Percentiles rank a stretch among this genome's conserved stretches.
phyloP scores from a whole-genome alignment of 352 stramenopile genomes.

The Globisporangium radiosum region DNA sequence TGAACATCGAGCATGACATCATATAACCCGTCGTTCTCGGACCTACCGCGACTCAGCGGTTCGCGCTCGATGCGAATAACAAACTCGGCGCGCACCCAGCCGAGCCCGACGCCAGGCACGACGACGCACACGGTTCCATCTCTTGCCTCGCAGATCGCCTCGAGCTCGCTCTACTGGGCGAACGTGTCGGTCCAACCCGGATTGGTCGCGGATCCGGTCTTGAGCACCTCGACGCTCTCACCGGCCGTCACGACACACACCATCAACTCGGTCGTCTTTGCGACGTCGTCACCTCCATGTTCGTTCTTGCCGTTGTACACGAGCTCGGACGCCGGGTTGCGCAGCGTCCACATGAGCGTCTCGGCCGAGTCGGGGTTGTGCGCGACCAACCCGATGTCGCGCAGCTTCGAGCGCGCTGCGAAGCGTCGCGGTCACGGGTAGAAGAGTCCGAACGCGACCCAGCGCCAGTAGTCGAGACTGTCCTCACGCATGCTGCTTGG shows the following conservation, averaged over 20 bases:
- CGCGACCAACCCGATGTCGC: not conserved
- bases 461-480: constrained; percentile 8
- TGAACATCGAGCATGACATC: not conserved
- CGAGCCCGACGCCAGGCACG: not conserved
- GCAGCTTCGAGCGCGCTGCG: constrained; percentile 1
- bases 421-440: constrained; percentile 15
- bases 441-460: constrained; percentile 15
- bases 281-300: not conserved
- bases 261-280: not conserved
- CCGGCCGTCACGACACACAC: constrained; percentile 1
- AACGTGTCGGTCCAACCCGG: constrained; percentile 5
- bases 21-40: not conserved
- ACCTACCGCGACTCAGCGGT: not conserved
- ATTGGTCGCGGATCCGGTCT: not conserved
- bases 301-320: not conserved
- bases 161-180: constrained; percentile 1
- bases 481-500: too few relatives aligned
- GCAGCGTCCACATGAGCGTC: not conserved
- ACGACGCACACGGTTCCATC: not conserved
- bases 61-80: not conserved
- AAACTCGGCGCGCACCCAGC: not conserved
- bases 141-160: constrained; percentile 8
- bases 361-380: not conserved
- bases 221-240: not conserved
- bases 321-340: not conserved